Evolutionary conservation across 1,284 basidiomycete genomes (phyloP), one percentile per base, ranked within the genome.

Genomic region (Naganishia sp.): DNA sequence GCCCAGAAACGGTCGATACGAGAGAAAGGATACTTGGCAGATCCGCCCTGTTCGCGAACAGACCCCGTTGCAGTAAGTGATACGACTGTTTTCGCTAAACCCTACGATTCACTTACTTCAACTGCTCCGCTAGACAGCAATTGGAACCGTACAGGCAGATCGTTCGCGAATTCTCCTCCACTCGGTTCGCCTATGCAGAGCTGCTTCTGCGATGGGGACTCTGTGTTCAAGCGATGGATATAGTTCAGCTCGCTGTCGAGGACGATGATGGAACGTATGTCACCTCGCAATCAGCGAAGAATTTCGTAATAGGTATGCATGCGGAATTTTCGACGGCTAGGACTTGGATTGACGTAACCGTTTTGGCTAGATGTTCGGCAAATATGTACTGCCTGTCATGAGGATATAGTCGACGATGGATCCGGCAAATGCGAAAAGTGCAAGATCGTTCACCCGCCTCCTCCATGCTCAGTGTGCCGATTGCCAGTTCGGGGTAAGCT

Each of bases 401-500:
- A 70, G 49, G 11, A 63, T 61, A 25, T 66, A 52, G 54, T 43
- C 31, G 53, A 25, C 50, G 16, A 31, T 44, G 55, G 15, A 45
- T 33, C 21, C 15, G 54, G 39, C 64, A 68, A 36, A 28, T 70
- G 65, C 67, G 59, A 44, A 50, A 70, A 67, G 31, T 78, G 75
- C 50, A 64, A 70, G 10, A 63, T 64, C 9, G 71, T 71, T 46
- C 66, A 70, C 1, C 68, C 75, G 13, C 80, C 81, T 72, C 82
- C 87, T 0, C 77, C 79, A 1, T 92, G 90, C 74, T 84, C 87
- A 0, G 83, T 90, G 42, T 92, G 90, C 76, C 84, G 90, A 48
- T 81, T 91, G 21, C 88, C 90, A 4, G 86, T 90, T 66, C 89
- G 86, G 84, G 90, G 90, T 87, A 70, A 52, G 83, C 77, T 7